Evolutionary conservation across 2,329 filamentous ascomycete genomes (phyloP), one percentile per base, ranked within the genome.

Genomic region (Ophiocordyceps polyrhachis-furcata): DNA sequence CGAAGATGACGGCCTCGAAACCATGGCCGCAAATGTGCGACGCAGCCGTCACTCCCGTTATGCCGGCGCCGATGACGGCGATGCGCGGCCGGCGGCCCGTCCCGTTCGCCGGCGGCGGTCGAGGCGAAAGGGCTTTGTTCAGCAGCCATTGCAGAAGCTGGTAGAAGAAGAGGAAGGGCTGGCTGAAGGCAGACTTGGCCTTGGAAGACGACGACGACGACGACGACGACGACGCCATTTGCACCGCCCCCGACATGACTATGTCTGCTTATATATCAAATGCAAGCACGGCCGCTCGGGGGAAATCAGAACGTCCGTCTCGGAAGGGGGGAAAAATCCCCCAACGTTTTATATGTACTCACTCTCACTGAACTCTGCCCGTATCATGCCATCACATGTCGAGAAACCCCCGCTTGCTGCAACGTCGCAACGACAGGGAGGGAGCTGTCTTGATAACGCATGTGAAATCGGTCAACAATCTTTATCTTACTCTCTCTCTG

Each of bases 21-120:
- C 84, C 84, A 73, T 91, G 83, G 2, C 85, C 85, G 32, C 88
- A 76, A 55, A 83, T 87, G 58, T 93, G 85, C 1, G 83, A 77
- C 0, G 86, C 86, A 8, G 83, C 76, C 1, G 83, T 84, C 2
- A 91, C 77, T 4, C 85, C 73, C 0, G 73, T 91, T 45, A 93
- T 68, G 2, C 81, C 80, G 25, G 79, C 76, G 2, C 81, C 80
- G 50, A 85, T 77, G 29, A 84, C 66, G 2, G 80, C 81, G 46
- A 85, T 68, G 47, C 71, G 78, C 14, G 83, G 80, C 25, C 79
- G 66, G 13, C 64, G 63, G n/a, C 83, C 63, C 7, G 67, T 64
- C 0, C 66, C 60, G 48, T 70, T 65, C 0, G 77, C 73, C 2
- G 71, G 67, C 0, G 83, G 84, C 5, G 84, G 78, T 5, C 63